Base-by-base conservation (phyloP, 1,284 basidiomycete species). In the Microbotryomycetes sp. region DNA sequence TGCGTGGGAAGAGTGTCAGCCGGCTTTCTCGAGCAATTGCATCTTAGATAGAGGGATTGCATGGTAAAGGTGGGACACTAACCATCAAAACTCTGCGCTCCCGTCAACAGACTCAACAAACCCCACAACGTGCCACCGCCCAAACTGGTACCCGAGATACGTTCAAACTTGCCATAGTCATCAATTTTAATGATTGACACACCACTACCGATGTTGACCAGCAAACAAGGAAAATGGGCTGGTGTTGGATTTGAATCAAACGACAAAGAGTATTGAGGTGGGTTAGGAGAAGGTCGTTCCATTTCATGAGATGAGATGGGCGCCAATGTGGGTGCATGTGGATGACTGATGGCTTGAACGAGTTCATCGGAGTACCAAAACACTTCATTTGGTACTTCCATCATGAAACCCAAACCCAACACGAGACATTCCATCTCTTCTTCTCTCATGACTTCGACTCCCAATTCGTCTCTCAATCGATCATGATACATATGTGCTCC, bases 51-150 rank as follows among this genome's bases (percentile, higher is more conserved):
- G 7, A 30, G 32, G 1, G 53, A 45, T 36, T 30, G 31, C 19
- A 30, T n/a, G 23, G 19, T 16, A 9, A 29, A 26, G 26, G 19
- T 26, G 7, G 1, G 0, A 3, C 15, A 79, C 89, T 68, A 71
- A 92, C 92, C 92, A 77, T 98, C 94, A 77, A 99, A 99, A 49
- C 83, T 89, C 52, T 84, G 87, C n/a, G 96, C 96, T 51, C 92
- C 90, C 23, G 96, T 99, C 67, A 99, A 79, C 62, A 99, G 77
- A 73, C 90, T 94, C 59, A 99, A 79, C 69, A 99, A 77, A 23
- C 96, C 96, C 96, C 96, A 99, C 22, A 99, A 79, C n/a, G 96
- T 98, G 42, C 94, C 96, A n/a, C 96, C 96, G 49, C 96, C 96
- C 52, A 99, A 78, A 78, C 90, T 93, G 49, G 96, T 99, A 28